Base-by-base conservation (phyloP, 2,329 filamentous ascomycete species). In the Claviceps sp. region DNA sequence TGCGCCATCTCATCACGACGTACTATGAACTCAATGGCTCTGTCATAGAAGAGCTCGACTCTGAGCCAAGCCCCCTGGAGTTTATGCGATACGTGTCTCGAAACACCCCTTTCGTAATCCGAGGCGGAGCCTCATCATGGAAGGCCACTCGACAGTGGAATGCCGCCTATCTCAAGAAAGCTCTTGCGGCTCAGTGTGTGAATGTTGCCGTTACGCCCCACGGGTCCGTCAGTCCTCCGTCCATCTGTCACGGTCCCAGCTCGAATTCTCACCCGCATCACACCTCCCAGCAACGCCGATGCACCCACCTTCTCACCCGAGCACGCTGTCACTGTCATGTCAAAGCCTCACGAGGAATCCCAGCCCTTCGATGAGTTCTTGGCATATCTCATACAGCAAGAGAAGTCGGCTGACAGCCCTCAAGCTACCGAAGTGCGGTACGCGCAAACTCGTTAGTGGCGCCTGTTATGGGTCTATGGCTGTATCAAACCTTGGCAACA, bases 151-250 rank as follows among this genome's bases (percentile, higher is more conserved):
- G 67, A 52, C 71, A 67, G 49, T 93, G 87, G 87, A 75, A 77
- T 54, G 73, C 76, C 2, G 61, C 68, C 1, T 85, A 82, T 60
- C 70, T 93, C 4, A 71, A 71, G 34, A 58, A 71, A 2, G 68
- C 70, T 0, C 73, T 93, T 59, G 67, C 66, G 5, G 73, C 73
- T 3, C 72, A 78, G 50, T 66, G 65, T 1, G 83, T 93, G 50
- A 87, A 87, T 58, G 85, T 91, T 52, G 86, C 87, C 22, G 76
- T 89, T 38, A 93, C 87, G n/a, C 85, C 86, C 1, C 64, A 71
- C 45, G 86, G 86, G 77, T 83, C 58, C 46, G 54, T 53, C 46
- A 26, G 2, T 17, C 37, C 30, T 45, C 22, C 42, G 16, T 37
- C 43, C 14, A 26, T 19, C 14, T 30, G 38, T 16, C 26, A 11